These are phyloP conservation scores for Pycnococcus provasolii DNA, from an alignment of 139 green algal species.

Conservation along the genomic window DNA sequence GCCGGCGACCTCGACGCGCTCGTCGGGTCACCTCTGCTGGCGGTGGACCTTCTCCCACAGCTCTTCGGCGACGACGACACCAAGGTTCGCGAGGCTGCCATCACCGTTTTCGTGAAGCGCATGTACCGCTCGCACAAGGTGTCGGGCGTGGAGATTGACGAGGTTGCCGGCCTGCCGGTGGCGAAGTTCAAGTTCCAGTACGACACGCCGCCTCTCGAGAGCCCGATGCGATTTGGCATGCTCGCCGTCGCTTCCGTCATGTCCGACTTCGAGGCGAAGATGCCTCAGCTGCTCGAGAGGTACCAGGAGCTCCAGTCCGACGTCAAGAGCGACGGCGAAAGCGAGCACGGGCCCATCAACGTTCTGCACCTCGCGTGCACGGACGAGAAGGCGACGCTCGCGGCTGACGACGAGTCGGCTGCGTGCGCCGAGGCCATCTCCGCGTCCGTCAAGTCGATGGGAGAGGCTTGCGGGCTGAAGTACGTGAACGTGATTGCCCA, in stretches of 20 bases:
- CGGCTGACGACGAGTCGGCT: too few species aligned
- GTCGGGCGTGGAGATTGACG: constrained; percentile 6
- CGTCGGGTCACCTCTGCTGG: constrained; percentile 19
- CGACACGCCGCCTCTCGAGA: constrained; percentile 16
- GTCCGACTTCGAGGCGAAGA: background rate
- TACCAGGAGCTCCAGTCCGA: too few species aligned
- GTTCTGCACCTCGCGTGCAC: too few species aligned
- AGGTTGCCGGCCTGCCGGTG: background rate
- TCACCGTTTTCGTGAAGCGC: constrained; percentile 23
- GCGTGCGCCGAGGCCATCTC: too few species aligned
- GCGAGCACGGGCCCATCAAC: too few species aligned
- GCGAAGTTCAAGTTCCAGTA: constrained; percentile 27
- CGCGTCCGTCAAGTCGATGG: too few species aligned
- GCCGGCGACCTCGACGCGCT: background rate
- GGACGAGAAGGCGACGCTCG: too few species aligned
- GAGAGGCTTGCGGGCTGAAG: constrained; percentile 5
- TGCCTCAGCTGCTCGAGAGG: background rate
- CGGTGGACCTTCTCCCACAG: constrained; percentile 26
- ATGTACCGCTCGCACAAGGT: constrained; percentile 30
- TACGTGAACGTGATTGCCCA: constrained; percentile 27
- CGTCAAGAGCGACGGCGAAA: too few species aligned
- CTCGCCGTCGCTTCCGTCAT: background rate
- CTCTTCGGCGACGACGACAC: constrained; percentile 23
- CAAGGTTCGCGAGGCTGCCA: constrained; percentile 10
- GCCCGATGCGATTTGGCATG: constrained; percentile 21